These are phyloP conservation scores for Arachnopeziza araneosa DNA, from an alignment of 2,329 filamentous ascomycete genomes.

Conservation along the genomic window DNA sequence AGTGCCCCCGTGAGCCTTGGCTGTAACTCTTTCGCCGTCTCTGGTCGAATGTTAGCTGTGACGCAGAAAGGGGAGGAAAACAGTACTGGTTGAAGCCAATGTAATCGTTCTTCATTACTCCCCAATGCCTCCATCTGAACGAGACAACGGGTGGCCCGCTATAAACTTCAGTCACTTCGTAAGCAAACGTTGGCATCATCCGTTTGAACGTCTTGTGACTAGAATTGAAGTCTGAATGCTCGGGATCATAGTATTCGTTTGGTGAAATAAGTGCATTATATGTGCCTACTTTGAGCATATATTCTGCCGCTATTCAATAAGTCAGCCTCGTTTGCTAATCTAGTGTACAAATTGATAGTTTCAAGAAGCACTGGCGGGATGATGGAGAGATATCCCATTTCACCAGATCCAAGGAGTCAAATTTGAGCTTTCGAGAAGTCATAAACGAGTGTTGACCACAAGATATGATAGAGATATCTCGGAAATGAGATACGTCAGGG, in stretches of 20 bases:
- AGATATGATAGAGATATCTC: too few relatives aligned
- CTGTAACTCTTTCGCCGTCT: slow-evolving; percentile 55
- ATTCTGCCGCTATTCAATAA: slow-evolving; percentile 38
- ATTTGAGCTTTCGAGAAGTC: too few relatives aligned
- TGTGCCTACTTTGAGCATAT: slow-evolving; percentile 63
- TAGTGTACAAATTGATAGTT: too few relatives aligned
- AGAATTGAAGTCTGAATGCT: slow-evolving; percentile 53
- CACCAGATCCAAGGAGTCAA: too few relatives aligned
- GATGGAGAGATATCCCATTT: too few relatives aligned
- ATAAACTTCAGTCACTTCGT: slow-evolving; percentile 65
- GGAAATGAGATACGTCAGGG: too few relatives aligned
- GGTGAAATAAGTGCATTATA: slow-evolving; percentile 63
- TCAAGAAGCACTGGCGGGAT: too few relatives aligned
- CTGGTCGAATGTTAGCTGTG: slow-evolving; percentile 32
- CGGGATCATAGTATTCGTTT: slow-evolving; percentile 59
- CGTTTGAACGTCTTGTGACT: slow-evolving; percentile 68
- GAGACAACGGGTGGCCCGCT: slow-evolving; percentile 56
- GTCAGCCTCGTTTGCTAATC: background rate
- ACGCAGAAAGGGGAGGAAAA: background rate
- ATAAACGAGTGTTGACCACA: too few relatives aligned
- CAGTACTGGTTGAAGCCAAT: slow-evolving; percentile 57
- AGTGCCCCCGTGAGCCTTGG: slow-evolving; percentile 52
- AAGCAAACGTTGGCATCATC: slow-evolving; percentile 69
- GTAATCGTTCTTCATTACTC: slow-evolving; percentile 61
- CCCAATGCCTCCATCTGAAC: slow-evolving; percentile 66